Percentiles rank a stretch among this genome's conserved stretches.
phyloP scores from a whole-genome alignment of 176 grass and related monocot species.

The Oryza longistaminata region DNA sequence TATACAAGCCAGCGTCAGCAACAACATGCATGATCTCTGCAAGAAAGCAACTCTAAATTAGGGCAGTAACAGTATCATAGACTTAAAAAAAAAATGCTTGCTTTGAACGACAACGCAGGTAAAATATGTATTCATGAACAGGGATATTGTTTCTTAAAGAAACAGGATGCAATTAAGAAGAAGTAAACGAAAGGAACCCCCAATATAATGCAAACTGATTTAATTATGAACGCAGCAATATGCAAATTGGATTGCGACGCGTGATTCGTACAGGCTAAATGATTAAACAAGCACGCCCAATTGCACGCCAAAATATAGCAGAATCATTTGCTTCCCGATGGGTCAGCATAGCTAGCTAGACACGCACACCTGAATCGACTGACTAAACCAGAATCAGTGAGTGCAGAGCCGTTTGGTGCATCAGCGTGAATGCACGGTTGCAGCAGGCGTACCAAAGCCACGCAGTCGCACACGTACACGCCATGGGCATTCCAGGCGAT shows the following conservation, averaged over 20 bases:
- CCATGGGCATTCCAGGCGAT: background rate
- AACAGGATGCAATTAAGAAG: background rate
- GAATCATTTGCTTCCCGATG: background rate
- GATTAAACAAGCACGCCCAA: too few relatives aligned
- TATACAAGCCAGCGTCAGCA: background rate
- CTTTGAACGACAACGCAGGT: background rate
- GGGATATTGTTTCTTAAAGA: background rate
- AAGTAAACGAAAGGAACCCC: background rate
- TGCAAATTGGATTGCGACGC: conserved; percentile 3
- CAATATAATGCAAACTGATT: background rate
- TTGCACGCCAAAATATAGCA: background rate
- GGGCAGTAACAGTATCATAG: background rate
- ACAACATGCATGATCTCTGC: background rate
- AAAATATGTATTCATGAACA: background rate
- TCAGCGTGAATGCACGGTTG: conserved; percentile 1
- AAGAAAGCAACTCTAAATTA: conserved; percentile 35
- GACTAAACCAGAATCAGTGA: background rate
- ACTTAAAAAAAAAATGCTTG: background rate
- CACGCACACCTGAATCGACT: background rate
- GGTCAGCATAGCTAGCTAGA: background rate
- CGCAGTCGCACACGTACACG: background rate
- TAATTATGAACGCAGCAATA: background rate
- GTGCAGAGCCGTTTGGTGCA: background rate
- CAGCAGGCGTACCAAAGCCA: background rate
- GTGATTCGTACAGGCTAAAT: background rate